Base-by-base conservation (phyloP, 2,329 filamentous ascomycete genomes). In the Aspergillus glaucus region DNA sequence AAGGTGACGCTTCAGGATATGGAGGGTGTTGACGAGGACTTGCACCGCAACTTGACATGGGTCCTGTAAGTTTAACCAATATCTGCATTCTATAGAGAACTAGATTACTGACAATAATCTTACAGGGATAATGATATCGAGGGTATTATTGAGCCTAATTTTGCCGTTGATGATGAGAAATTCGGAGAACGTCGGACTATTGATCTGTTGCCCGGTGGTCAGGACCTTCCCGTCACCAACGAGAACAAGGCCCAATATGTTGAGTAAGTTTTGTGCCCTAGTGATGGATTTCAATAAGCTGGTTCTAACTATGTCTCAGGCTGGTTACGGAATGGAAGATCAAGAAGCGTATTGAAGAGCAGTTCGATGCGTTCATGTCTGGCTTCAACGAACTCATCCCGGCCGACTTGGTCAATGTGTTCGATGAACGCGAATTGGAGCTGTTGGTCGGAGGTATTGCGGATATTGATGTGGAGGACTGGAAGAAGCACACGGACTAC, bases 401-500 rank as follows among this genome's bases (percentile, higher is more conserved):
- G 2, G 84, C 91, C 48, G 93, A 98, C 64, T 80, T 98, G 45
- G 91, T 98, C 71, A 97, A 96, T 62, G 93, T 98, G 37, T 98
- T 98, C 63, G 93, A 98, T 64, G 93, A 98, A 77, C 87, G 93
- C 62, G 93, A 98, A 72, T 78, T 98, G 43, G 93, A 98, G 72
- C 75, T 98, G 58, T 79, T 98, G 59, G 97, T 98, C 65, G 93
- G 93, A 57, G 93, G 93, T 79, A 98, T 98, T 61, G 93, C 93
- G n/a, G 93, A 98, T 72, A 98, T 98, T 59, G 93, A 98, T 64
- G 92, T 98, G 14, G 93, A 98, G 52, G 93, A 98, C 72, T 98
- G 93, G 93, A 97, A 98, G 86, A 98, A 98, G 78, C 93, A 98
- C 74, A 98, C 93, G 43, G 93, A 98, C 66, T 98, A 98, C 72